Percentiles rank a stretch among this genome's conserved stretches.
These are phyloP conservation scores for Ceratobasidium sp. DNA, from an alignment of 1,284 basidiomycete species.

Conservation along the genomic window DNA sequence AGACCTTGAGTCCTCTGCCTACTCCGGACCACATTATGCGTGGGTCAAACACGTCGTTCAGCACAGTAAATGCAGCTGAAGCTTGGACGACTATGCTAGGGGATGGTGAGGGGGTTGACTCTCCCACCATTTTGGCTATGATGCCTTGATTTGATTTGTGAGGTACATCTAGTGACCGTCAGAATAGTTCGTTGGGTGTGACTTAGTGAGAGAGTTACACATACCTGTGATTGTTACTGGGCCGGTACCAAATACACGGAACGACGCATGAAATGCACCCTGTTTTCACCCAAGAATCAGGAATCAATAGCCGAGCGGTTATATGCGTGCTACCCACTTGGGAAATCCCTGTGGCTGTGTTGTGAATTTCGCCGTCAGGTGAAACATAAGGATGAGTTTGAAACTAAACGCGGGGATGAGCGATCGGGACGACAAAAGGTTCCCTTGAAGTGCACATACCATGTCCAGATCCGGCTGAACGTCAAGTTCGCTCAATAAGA, in stretches of 20 bases:
- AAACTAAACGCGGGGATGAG: slow-evolving; percentile 25
- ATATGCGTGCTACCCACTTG: slow-evolving; percentile 26
- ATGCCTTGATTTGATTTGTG: slow-evolving; percentile 40
- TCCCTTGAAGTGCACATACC: slow-evolving; percentile 17
- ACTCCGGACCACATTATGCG: slow-evolving; percentile 22
- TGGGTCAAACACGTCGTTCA: slow-evolving; percentile 41
- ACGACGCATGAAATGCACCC: slow-evolving; percentile 43
- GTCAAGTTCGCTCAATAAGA: slow-evolving; percentile 39
- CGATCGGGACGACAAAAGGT: neutral
- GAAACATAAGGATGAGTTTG: slow-evolving; percentile 43
- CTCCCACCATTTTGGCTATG: slow-evolving; percentile 40
- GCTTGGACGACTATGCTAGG: slow-evolving; percentile 42
- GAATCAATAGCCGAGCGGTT: too few species aligned
- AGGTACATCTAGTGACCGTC: slow-evolving; percentile 37
- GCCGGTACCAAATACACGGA: slow-evolving; percentile 43
- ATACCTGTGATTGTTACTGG: slow-evolving; percentile 42
- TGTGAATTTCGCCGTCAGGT: slow-evolving; percentile 13
- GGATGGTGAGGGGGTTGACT: slow-evolving; percentile 4
- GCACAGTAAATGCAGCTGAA: slow-evolving; percentile 32
- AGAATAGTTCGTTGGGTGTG: too few species aligned
- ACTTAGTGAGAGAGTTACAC: neutral
- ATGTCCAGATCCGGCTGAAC: slow-evolving; percentile 43
- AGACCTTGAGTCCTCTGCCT: slow-evolving; percentile 42
- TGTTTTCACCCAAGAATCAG: neutral
- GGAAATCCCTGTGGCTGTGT: slow-evolving; percentile 1